Evolutionary conservation across 1,284 basidiomycete species (phyloP).

Genomic region (Cutaneotrichosporon cavernicola): DNA sequence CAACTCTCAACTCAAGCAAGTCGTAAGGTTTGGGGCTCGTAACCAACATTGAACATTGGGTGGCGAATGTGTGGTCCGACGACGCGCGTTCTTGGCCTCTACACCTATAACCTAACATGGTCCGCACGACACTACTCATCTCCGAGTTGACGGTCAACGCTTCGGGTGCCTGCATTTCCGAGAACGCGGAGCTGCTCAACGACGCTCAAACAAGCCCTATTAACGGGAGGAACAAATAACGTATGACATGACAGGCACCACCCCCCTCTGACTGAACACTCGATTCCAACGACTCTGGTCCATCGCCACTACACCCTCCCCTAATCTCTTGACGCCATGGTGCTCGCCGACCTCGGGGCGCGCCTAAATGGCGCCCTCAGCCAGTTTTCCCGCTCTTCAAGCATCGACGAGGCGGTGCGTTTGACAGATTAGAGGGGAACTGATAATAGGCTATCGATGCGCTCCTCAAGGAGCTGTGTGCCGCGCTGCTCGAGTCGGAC

Average conservation of each 20-base stretch:
- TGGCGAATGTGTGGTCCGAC: background rate
- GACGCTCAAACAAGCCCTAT: background rate
- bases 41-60: background rate
- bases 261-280: background rate
- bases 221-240: background rate
- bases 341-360: slow-evolving; percentile 91
- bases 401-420: slow-evolving; percentile 82
- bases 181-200: background rate
- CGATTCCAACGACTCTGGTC: background rate
- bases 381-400: slow-evolving; percentile 77
- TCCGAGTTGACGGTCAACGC: background rate
- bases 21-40: too few relatives aligned
- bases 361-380: slow-evolving; percentile 91
- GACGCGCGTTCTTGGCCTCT: background rate
- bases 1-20: background rate
- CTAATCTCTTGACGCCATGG: slow-evolving; percentile 62
- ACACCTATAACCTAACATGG: background rate
- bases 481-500: slow-evolving; percentile 91
- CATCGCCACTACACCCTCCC: slow-evolving; percentile 1
- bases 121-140: background rate
- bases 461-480: slow-evolving; percentile 90
- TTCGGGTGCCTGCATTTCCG: background rate
- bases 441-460: slow-evolving; percentile 76
- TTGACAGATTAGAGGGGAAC: background rate
- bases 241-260: slow-evolving; percentile 1